phyloP scores from a whole-genome alignment of 176 grass and related monocot genomes.

The Eleusine coracana region DNA sequence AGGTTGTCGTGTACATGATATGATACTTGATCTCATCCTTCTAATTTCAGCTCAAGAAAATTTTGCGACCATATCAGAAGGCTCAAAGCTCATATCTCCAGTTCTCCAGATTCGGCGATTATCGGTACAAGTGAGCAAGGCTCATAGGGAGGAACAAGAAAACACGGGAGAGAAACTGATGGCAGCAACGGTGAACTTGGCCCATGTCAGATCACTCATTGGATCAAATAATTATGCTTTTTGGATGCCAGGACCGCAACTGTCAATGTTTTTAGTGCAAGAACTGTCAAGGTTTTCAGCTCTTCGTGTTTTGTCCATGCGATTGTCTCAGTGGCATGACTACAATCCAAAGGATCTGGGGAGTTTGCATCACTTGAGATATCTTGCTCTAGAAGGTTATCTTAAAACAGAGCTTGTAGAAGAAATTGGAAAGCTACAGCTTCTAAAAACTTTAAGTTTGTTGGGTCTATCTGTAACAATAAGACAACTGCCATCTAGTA shows the following conservation, averaged over 20 bases:
- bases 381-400: not conserved
- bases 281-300: not conserved
- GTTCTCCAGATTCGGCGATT: not conserved
- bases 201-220: not conserved
- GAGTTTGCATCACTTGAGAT: not conserved
- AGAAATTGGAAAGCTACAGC: not conserved
- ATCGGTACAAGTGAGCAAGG: not conserved
- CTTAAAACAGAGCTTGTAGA: not conserved
- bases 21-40: constrained; percentile 2
- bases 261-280: too few relatives aligned
- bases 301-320: not conserved
- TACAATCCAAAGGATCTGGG: not conserved
- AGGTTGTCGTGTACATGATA: not conserved
- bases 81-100: not conserved
- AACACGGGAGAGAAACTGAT: too few relatives aligned
- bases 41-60: not conserved
- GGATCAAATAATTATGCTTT: too few relatives aligned
- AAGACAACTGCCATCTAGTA: not conserved
- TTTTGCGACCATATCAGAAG: not conserved
- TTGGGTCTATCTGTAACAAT: not conserved
- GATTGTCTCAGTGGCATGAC: not conserved
- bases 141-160: not conserved
- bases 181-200: not conserved
- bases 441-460: not conserved
- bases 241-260: too few relatives aligned